These are phyloP conservation scores for Podospora tetraspora DNA, from an alignment of 495 filamentous ascomycete species.

Conservation along the genomic window DNA sequence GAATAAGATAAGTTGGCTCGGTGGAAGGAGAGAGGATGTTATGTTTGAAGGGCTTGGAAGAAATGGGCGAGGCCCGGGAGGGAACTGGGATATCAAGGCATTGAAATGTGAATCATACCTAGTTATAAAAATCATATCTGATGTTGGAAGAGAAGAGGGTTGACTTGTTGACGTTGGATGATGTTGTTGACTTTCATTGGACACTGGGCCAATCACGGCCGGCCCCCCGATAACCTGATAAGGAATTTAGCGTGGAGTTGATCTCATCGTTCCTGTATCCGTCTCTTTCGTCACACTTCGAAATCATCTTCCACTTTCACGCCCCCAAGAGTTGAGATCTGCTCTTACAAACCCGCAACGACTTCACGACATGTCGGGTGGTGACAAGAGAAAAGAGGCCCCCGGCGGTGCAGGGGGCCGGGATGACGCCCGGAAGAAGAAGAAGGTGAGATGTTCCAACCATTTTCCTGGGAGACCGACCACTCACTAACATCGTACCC, in stretches of 20 bases:
- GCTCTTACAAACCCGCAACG: neutral
- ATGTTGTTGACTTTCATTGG: neutral
- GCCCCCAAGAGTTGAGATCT: neutral
- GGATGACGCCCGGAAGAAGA: conserved; percentile 25
- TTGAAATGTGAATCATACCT: no score
- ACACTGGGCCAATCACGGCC: neutral
- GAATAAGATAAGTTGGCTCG: conserved; percentile 15
- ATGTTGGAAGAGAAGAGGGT: neutral
- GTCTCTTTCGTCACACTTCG: no score
- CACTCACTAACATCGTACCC: neutral
- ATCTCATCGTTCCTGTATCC: neutral
- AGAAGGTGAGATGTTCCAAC: conserved; percentile 24
- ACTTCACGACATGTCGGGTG: conserved; percentile 14
- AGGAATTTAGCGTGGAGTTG: neutral
- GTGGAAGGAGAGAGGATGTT: neutral
- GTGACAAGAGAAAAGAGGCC: conserved; percentile 27
- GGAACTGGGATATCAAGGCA: no score
- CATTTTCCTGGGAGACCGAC: no score
- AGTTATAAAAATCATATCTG: no score
- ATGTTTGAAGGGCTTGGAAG: neutral
- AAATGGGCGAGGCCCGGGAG: neutral
- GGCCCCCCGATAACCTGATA: neutral
- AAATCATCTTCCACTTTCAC: neutral
- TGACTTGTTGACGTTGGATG: neutral
- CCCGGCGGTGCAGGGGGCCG: conserved; percentile 16